phyloP scores from a whole-genome alignment of 2,329 filamentous ascomycete species.

The Ploettnerulaceae sp. region DNA sequence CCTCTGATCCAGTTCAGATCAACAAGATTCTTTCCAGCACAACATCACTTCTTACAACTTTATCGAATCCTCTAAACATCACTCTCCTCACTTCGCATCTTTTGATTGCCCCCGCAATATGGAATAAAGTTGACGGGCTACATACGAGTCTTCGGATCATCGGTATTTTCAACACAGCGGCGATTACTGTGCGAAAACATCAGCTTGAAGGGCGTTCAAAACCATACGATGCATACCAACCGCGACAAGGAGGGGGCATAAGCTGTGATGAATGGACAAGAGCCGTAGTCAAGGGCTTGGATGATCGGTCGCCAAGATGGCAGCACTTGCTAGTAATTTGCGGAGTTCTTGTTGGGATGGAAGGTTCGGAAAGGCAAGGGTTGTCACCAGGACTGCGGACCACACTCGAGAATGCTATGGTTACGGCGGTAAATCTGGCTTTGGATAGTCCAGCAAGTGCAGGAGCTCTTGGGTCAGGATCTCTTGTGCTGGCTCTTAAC shows the following conservation, averaged over 20 bases:
- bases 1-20: constrained; percentile 25
- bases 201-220: constrained; percentile 24
- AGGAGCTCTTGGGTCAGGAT: constrained; percentile 44
- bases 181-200: constrained; percentile 35
- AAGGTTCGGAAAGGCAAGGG: constrained; percentile 50
- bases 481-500: constrained; percentile 57
- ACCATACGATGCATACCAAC: constrained; percentile 34
- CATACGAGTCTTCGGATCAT: constrained; percentile 48
- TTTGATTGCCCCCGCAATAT: constrained; percentile 55
- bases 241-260: constrained; percentile 47
- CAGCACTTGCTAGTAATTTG: constrained; percentile 60
- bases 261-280: constrained; percentile 37
- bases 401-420: constrained; percentile 55
- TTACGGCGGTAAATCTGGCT: constrained; percentile 56
- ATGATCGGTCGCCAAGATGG: constrained; percentile 60
- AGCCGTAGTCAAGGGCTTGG: constrained; percentile 37
- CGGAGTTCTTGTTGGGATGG: constrained; percentile 57
- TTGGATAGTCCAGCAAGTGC: constrained; percentile 47
- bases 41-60: constrained; percentile 49
- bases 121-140: constrained; percentile 47
- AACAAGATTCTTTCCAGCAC: constrained; percentile 44
- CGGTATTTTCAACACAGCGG: constrained; percentile 52
- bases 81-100: constrained; percentile 53
- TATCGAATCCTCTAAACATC: constrained; percentile 55
- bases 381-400: constrained; percentile 47